Percentiles rank a stretch among this genome's conserved stretches.
These are phyloP conservation scores for Hydnomerulius pinastri DNA, from an alignment of 768 basidiomycete genomes.

Conservation along the genomic window DNA sequence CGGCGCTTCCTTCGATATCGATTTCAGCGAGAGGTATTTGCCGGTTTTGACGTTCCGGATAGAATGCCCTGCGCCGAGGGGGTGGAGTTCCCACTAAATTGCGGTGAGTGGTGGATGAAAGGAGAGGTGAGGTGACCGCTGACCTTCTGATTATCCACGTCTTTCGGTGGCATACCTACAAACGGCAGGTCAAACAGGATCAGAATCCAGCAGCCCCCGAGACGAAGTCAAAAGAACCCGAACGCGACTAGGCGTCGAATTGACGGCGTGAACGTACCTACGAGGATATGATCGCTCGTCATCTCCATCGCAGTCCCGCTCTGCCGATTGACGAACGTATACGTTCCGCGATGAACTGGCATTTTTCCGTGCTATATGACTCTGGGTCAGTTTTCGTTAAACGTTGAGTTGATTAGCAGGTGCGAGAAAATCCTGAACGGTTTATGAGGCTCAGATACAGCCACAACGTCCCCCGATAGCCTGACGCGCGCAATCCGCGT, in stretches of 20 bases:
- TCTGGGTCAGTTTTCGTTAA: neutral
- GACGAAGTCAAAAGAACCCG: constrained; percentile 5
- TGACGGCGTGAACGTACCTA: constrained; percentile 18
- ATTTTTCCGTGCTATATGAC: too few species aligned
- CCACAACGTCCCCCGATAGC: neutral
- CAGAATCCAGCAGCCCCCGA: too few species aligned
- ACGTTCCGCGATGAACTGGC: constrained; percentile 32
- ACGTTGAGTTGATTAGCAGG: neutral
- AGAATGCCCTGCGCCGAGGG: constrained; percentile 29
- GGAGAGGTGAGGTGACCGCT: neutral
- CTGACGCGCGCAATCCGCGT: neutral
- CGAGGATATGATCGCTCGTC: constrained; percentile 21
- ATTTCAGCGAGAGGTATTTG: constrained; percentile 29
- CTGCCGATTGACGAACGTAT: constrained; percentile 32
- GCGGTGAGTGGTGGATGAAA: neutral
- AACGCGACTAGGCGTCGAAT: neutral
- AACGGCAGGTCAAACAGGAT: neutral
- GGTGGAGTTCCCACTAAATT: constrained; percentile 30
- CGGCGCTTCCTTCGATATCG: constrained; percentile 24
- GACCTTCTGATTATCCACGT: constrained; percentile 30
- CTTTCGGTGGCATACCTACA: constrained; percentile 33
- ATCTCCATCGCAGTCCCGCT: constrained; percentile 35
- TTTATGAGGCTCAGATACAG: neutral
- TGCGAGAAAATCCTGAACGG: too few species aligned
- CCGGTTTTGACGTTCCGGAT: constrained; percentile 34